Base-by-base conservation (phyloP, 768 basidiomycete species). In the Hericium alpestre region DNA sequence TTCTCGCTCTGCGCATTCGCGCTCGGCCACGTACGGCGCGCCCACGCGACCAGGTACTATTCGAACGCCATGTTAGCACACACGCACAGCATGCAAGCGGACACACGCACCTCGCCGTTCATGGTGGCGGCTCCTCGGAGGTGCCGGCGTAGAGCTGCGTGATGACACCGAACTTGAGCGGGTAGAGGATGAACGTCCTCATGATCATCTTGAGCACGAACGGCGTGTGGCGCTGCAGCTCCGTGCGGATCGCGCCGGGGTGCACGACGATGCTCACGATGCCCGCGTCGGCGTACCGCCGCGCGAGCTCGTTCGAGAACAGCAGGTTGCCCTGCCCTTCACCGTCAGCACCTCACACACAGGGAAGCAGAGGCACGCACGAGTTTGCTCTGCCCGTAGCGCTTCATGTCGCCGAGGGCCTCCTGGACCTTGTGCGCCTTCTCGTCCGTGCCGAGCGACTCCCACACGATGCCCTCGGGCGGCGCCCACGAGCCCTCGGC, bases 231-330 rank as follows among this genome's bases (percentile, higher is more conserved):
- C 61, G 59, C 47, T 39, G 0, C 8, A 62, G 56, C 51, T 62
- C 61, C 22, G 61, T 60, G 11, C 60, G 11, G 50, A 62, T 38
- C 32, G 52, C 53, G 61, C 77, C 77, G 8, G 77, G 78, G 55
- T 79, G 72, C 25, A 78, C 51, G 2, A 76, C 65, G 1, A 67
- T 69, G 0, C 78, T 76, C 1, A 77, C 62, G 43, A 80, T 73
- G 9, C 76, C 79, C 56, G 76, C 66, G 18, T 70, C 70, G 1
- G 65, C 72, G 62, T 77, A 79, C 53, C 75, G 65, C 38, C 73
- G 65, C 4, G 67, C 62, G 16, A 80, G 58, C 62, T 79, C 79
- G 38, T 67, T 70, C 10, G 76, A 60, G 58, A 79, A 70, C 0
- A 77, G 63, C 18, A 77, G 65, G 38, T 76, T 78, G 0, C 72